phyloP scores from a whole-genome alignment of 306 rosid species.

The Ceratonia siliqua region DNA sequence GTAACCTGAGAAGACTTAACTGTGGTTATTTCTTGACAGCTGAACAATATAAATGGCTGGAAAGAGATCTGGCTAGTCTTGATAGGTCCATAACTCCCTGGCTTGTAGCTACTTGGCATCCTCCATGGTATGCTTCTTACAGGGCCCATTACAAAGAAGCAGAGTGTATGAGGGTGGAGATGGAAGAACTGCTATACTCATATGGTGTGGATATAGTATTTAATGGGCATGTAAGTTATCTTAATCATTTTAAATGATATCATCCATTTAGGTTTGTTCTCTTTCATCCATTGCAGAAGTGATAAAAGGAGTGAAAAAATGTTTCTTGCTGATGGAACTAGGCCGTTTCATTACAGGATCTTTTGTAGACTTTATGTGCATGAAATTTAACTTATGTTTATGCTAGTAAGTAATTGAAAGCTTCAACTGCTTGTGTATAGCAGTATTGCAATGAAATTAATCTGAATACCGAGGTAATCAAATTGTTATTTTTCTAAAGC shows the following conservation, averaged over 20 bases:
- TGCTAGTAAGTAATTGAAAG: neutral
- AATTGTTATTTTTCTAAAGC: neutral
- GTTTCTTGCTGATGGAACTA: neutral
- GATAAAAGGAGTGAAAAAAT: constrained; percentile 1
- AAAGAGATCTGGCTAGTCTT: constrained; percentile 67
- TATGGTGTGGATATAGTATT: constrained; percentile 76
- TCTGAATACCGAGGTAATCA: neutral
- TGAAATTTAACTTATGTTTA: neutral
- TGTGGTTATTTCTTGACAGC: constrained; percentile 43
- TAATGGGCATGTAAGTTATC: constrained; percentile 76
- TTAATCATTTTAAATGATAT: constrained; percentile 3
- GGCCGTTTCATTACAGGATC: neutral
- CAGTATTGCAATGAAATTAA: neutral
- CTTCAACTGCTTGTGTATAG: neutral
- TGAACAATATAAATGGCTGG: constrained; percentile 80
- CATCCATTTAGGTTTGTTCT: constrained; percentile 15
- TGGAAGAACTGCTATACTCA: constrained; percentile 75
- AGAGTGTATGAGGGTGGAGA: constrained; percentile 76
- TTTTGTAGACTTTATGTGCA: neutral
- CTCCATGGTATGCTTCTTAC: constrained; percentile 83
- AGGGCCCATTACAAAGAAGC: constrained; percentile 78
- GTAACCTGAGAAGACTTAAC: constrained; percentile 11
- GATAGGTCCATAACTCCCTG: constrained; percentile 83
- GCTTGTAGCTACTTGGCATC: constrained; percentile 86
- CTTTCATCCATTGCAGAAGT: neutral